A percentile compares a stretch with the other conserved stretches of the same genome.
Conservation (phyloP, 345 rosid species). For the Populus nigra region DNA sequence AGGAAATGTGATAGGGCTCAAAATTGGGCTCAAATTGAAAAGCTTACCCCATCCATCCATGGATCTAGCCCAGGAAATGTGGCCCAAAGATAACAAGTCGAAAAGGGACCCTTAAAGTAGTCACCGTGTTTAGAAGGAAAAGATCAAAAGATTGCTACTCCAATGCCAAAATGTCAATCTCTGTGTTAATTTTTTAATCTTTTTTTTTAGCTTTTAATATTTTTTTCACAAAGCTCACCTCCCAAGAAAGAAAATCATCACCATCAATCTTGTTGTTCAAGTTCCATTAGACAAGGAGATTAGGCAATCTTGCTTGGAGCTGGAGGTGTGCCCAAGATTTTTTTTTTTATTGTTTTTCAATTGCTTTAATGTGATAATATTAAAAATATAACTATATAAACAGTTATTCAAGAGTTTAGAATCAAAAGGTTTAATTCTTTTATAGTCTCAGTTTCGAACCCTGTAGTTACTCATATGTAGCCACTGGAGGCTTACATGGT, state of each 20-base stretch:
- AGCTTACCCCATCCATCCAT: not conserved
- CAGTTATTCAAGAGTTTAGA: too few species aligned
- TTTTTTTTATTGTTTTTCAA: too few species aligned
- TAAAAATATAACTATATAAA: too few species aligned
- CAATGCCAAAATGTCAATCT: not conserved
- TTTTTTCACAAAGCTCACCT: not conserved
- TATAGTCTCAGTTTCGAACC: too few species aligned
- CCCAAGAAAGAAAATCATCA: not conserved
- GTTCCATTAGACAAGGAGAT: not conserved
- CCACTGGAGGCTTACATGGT: too few species aligned
- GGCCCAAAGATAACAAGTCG: not conserved
- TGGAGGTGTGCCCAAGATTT: not conserved
- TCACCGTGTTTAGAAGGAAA: not conserved
- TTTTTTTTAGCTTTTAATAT: too few species aligned
- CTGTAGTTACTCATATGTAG: too few species aligned
- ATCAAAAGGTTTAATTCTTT: too few species aligned
- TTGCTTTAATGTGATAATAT: too few species aligned
- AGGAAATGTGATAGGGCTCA: too few species aligned
- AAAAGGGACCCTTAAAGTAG: not conserved
- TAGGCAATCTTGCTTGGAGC: not conserved
- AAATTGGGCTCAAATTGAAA: not conserved
- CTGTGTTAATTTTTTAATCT: not conserved
- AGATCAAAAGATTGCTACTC: not conserved
- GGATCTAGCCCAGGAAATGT: not conserved
- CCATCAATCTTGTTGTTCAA: not conserved